A percentile compares a stretch with the other conserved stretches of the same genome.
These are phyloP conservation scores for Hylodesmum podocarpum DNA, from an alignment of 306 rosid genomes.

Conservation along the genomic window DNA sequence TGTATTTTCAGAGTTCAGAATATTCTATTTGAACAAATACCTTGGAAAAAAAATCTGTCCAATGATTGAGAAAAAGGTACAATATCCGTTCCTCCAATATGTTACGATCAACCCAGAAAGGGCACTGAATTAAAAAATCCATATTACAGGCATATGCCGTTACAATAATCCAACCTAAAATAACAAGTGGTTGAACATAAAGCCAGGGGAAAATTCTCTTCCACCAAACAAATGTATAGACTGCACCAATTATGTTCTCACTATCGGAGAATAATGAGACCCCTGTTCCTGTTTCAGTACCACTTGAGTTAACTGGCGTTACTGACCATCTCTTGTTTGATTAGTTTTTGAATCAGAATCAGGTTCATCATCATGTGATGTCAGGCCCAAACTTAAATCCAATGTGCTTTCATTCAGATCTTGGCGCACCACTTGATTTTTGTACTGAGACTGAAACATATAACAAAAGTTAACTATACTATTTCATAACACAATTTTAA, in stretches of 20 bases:
- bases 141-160: constrained; percentile 35
- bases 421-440: constrained; percentile 69
- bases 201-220: constrained; percentile 31
- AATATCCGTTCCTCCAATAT: constrained; percentile 29
- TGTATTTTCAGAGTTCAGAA: constrained; percentile 25
- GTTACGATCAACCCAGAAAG: constrained; percentile 36
- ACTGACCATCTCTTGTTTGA: constrained; percentile 55
- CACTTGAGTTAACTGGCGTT: constrained; percentile 12
- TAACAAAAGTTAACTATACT: constrained; percentile 13
- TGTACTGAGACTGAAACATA: constrained; percentile 53
- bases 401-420: constrained; percentile 92
- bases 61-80: constrained; percentile 33
- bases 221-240: constrained; percentile 18
- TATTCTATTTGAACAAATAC: constrained; percentile 37
- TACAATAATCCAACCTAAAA: constrained; percentile 33
- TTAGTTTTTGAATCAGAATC: constrained; percentile 56
- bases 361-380: constrained; percentile 59
- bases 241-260: constrained; percentile 27
- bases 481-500: not conserved
- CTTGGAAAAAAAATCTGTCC: constrained; percentile 24
- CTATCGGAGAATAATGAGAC: constrained; percentile 28
- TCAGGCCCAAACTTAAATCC: constrained; percentile 90
- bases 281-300: constrained; percentile 12
- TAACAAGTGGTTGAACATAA: constrained; percentile 28
- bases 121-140: constrained; percentile 36